Evolutionary conservation across 352 stramenopile species (phyloP).

Genomic region (Thalassiosira livingstoniorum): DNA sequence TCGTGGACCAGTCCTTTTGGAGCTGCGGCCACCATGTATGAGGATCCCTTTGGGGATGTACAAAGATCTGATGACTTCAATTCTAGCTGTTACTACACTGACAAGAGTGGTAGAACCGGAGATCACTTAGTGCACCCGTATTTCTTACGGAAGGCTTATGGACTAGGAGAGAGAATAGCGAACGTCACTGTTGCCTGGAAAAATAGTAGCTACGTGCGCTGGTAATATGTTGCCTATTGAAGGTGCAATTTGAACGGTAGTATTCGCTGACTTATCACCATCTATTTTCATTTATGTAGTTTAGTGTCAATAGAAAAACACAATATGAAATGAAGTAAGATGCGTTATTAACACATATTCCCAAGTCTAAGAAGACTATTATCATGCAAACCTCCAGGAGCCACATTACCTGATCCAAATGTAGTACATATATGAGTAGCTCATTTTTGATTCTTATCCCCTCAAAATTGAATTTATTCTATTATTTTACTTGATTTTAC

Average conservation of each 20-base stretch:
- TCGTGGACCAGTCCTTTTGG: slow-evolving; percentile 88
- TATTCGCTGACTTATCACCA: neutral
- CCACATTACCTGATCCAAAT: no score
- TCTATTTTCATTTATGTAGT: neutral
- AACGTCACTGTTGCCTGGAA: slow-evolving; percentile 68
- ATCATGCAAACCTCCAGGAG: no score
- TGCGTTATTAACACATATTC: no score
- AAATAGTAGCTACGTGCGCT: slow-evolving; percentile 45
- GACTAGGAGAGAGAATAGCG: slow-evolving; percentile 85
- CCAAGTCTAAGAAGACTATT: no score
- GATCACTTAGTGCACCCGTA: slow-evolving; percentile 85
- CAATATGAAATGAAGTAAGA: no score
- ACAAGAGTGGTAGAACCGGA: slow-evolving; percentile 73
- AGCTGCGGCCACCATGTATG: slow-evolving; percentile 87
- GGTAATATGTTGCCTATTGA: slow-evolving; percentile 11
- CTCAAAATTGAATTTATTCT: no score
- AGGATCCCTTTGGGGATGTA: slow-evolving; percentile 67
- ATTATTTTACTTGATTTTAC: no score
- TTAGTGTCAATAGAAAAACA: no score
- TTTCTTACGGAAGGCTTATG: slow-evolving; percentile 88
- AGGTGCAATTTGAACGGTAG: slow-evolving; percentile 3
- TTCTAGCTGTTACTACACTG: slow-evolving; percentile 49
- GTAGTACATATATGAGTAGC: no score
- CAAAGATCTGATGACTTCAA: slow-evolving; percentile 36
- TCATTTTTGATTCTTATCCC: no score